Evolutionary conservation across 164 flowering plant genomes (phyloP).

Genomic region (Magnolia sinica): DNA sequence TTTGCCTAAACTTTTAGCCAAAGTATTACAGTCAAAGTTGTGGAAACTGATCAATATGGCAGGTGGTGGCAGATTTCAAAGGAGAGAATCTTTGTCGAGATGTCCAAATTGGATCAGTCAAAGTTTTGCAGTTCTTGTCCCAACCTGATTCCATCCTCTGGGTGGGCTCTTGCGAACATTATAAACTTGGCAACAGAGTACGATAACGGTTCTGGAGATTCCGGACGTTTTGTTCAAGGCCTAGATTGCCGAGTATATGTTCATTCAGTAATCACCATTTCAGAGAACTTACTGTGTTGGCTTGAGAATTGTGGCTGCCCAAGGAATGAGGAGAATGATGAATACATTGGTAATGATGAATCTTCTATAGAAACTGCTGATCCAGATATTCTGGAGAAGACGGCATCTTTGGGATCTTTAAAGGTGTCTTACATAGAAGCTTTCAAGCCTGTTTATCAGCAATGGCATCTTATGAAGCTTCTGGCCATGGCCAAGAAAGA

Average conservation of each 20-base stretch:
- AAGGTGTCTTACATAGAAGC: conserved; percentile 50
- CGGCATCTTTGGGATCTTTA: conserved; percentile 26
- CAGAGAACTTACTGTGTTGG: conserved; percentile 51
- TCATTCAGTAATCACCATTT: conserved; percentile 44
- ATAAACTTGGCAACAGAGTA: conserved; percentile 52
- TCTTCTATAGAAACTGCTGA: conserved; percentile 17
- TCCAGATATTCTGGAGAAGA: conserved; percentile 19
- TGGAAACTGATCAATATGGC: conserved; percentile 82
- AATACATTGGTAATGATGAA: conserved; percentile 20
- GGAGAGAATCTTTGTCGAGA: conserved; percentile 50
- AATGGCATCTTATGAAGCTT: conserved; percentile 81
- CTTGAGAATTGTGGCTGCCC: conserved; percentile 41
- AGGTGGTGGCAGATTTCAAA: conserved; percentile 91
- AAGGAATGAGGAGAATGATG: conserved; percentile 31
- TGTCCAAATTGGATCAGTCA: conserved; percentile 49
- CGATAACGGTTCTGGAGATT: conserved; percentile 35
- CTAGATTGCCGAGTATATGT: conserved; percentile 53
- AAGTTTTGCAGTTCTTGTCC: conserved; percentile 14
- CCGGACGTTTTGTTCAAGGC: conserved; percentile 42
- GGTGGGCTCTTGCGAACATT: conserved; percentile 90
- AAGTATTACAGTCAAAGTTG: conserved; percentile 8
- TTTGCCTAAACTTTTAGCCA: conserved; percentile 3
- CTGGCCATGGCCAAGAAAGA: conserved; percentile 36
- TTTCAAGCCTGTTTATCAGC: conserved; percentile 71
- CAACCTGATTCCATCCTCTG: conserved; percentile 52